Base-by-base conservation (phyloP, 208 protist genomes). In the Histomonas meleagridis region DNA sequence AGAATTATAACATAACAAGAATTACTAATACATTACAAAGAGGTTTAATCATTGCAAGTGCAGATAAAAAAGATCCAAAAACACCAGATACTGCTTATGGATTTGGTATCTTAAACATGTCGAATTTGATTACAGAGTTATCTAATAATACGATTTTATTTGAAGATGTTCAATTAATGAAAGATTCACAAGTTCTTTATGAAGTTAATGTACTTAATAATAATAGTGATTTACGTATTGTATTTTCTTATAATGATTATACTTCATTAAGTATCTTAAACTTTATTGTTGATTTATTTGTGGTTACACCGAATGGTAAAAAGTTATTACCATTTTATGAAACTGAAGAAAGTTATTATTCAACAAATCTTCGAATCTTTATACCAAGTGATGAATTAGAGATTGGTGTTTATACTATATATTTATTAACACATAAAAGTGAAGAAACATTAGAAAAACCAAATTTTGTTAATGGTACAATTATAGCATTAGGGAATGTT, bases 281-380 rank as follows among this genome's bases (percentile, higher is more conserved):
- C n/a, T n/a, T n/a, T n/a, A n/a, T n/a, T n/a, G n/a, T 86, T 32
- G 76, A 86, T 55, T 26, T 86, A 9, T n/a, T 86, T 38, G 76
- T 86, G 51, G 46, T 32, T n/a, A 26, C 43, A 9, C 76, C 76
- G 55, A 57, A 32, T n/a, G 76, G 76, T 32, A 86, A 86, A 57
- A 72, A 43, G 0, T n/a, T n/a, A n/a, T n/a, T n/a, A n/a, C n/a
- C n/a, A n/a, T n/a, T n/a, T n/a, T n/a, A n/a, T n/a, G n/a, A n/a
- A n/a, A n/a, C n/a, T n/a, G n/a, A n/a, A n/a, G n/a, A n/a, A n/a
- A n/a, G n/a, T n/a, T 72, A 72, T 16, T 40, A 72, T 16, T 43
- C 65, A 72, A 72, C 14, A 4, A 72, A 12, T 12, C 32, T 43
- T 16, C 32, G 40, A 72, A 32, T 72, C 18, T 72, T 10, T 32